Base-by-base conservation (phyloP, 2,329 filamentous ascomycete genomes). In the Colletotrichum noveboracense region DNA sequence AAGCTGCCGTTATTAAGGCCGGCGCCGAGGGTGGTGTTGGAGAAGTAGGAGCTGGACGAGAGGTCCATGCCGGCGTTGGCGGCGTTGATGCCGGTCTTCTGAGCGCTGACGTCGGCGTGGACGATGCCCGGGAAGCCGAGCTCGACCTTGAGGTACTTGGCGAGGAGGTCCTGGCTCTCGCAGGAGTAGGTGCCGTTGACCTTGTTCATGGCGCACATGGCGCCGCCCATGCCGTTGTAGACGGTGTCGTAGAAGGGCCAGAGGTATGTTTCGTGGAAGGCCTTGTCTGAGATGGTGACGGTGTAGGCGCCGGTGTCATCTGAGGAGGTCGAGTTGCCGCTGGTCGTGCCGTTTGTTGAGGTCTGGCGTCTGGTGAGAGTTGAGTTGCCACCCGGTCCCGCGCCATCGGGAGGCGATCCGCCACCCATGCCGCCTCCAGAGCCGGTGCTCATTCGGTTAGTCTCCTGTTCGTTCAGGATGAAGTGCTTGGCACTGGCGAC, bases 401-500 rank as follows among this genome's bases (percentile, higher is more conserved):
- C 61, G 21, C 32, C 69, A 1, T n/a, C 12, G 4, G 56, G 67
- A 5, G 67, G 76, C 88, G 88, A 16, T 80, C 84, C 66, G 90
- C 88, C 72, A 85, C 24, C 55, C 55, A 58, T 58, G 5, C 88
- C 72, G 85, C 86, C 78, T 0, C 91, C 89, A 13, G 86, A 87
- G 32, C 55, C 89, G 1, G 80, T 79, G 5, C 21, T 36, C 70
- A 69, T 73, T 7, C 88, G 81, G 62, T 83, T 85, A 0, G 86
- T 90, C 75, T 93, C 91, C 81, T 93, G 92, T 79, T 93, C 92
- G 71, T 93, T 92, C 18, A 84, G 89, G 56, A 93, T 89, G 73
- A 87, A 89, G 78, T 93, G 91, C 69, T 75, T 75, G 86, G 93
- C 95, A 71, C 66, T 64, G 28, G 68, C 64, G 18, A 67, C 30